These are phyloP conservation scores for Penicillium freii DNA, from an alignment of 2,329 filamentous ascomycete genomes.

Conservation along the genomic window DNA sequence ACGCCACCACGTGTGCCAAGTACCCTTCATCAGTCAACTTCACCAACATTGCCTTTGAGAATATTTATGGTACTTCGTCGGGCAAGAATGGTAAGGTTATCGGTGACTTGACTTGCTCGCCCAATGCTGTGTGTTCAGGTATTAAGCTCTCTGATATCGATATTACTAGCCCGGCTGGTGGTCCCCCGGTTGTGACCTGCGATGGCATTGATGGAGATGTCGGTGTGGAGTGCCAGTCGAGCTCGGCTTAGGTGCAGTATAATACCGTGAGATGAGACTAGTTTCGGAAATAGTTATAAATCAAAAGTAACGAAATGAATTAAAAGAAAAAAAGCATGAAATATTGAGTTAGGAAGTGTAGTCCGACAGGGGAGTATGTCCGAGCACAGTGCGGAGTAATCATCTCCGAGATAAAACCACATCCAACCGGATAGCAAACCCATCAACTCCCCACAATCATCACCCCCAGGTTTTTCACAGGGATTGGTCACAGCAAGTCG, in stretches of 20 bases:
- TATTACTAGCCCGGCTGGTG: conserved; percentile 51
- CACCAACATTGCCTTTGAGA: conserved; percentile 59
- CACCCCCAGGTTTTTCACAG: no score
- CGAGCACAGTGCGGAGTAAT: neutral
- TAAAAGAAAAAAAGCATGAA: neutral
- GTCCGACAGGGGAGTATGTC: neutral
- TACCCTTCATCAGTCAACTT: conserved; percentile 60
- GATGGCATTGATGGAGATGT: conserved; percentile 47
- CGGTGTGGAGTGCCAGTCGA: conserved; percentile 39
- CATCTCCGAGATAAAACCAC: neutral
- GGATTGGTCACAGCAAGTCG: neutral
- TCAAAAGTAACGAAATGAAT: neutral
- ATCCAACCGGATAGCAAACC: neutral
- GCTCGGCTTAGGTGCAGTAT: neutral
- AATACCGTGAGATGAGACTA: no score
- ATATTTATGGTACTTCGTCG: conserved; percentile 57
- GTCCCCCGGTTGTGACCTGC: conserved; percentile 50
- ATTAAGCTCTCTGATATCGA: conserved; percentile 57
- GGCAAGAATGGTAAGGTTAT: conserved; percentile 57
- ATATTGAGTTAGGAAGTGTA: neutral
- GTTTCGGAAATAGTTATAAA: neutral
- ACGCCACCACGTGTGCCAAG: conserved; percentile 50
- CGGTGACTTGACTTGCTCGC: conserved; percentile 56
- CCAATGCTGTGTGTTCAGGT: conserved; percentile 56
- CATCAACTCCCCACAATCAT: neutral